A percentile compares a stretch with the other conserved stretches of the same genome.
phyloP scores from a whole-genome alignment of 2,329 filamentous ascomycete species.

The Neonectria neomacrospora region DNA sequence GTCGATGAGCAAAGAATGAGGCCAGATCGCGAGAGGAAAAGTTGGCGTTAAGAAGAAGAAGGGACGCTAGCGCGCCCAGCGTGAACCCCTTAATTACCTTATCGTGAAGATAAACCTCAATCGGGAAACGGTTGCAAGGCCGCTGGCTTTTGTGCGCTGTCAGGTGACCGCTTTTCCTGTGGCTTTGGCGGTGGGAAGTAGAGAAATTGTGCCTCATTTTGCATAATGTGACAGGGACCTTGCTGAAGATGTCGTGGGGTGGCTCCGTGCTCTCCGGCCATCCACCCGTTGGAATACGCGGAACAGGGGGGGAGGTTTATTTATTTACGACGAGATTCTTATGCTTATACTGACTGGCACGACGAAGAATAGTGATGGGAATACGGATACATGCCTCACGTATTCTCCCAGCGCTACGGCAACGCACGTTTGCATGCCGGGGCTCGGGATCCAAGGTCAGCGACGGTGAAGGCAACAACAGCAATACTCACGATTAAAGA shows the following conservation, averaged over 20 bases:
- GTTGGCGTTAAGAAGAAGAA: slow-evolving; percentile 19
- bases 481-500: no score
- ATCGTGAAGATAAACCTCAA: slow-evolving; percentile 25
- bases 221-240: neutral
- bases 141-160: slow-evolving; percentile 8
- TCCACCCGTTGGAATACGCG: neutral
- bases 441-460: no score
- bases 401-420: neutral
- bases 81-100: slow-evolving; percentile 29
- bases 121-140: slow-evolving; percentile 10
- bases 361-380: no score
- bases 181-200: neutral
- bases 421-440: neutral
- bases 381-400: neutral
- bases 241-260: neutral
- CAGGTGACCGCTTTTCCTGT: slow-evolving; percentile 4
- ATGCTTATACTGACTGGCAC: neutral
- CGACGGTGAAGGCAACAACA: no score
- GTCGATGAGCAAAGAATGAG: slow-evolving; percentile 22
- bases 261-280: neutral
- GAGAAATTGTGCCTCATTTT: neutral
- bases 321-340: neutral
- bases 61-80: neutral
- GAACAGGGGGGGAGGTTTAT: neutral
- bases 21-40: slow-evolving; percentile 21